These are phyloP conservation scores for Ophiocordyceps robertsii DNA, from an alignment of 2,329 filamentous ascomycete species.

Conservation along the genomic window DNA sequence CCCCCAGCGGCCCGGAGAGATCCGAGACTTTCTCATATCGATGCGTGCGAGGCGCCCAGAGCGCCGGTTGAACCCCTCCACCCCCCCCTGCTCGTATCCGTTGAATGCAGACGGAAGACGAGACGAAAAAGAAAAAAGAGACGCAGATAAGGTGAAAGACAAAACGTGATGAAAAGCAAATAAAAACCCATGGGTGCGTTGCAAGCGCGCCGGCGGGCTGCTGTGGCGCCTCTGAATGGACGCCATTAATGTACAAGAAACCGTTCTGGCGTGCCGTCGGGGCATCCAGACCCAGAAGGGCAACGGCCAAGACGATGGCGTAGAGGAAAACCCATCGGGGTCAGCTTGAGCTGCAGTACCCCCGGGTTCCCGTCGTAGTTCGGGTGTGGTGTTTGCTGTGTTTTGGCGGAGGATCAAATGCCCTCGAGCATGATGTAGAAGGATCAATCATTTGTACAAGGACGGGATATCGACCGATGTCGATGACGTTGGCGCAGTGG, in stretches of 20 bases:
- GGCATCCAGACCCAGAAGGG: neutral
- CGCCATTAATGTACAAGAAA: neutral
- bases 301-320: neutral
- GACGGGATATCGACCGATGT: too few relatives aligned
- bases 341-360: too few relatives aligned
- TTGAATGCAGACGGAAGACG: conserved; percentile 4
- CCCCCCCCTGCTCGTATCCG: neutral
- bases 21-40: neutral
- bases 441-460: too few relatives aligned
- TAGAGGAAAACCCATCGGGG: neutral
- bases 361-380: too few relatives aligned
- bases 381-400: too few relatives aligned
- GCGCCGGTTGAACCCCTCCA: neutral
- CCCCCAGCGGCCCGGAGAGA: neutral
- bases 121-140: neutral
- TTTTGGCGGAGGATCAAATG: too few relatives aligned
- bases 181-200: neutral
- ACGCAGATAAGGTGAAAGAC: neutral
- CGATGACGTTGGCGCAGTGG: neutral
- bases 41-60: neutral
- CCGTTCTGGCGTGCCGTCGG: neutral
- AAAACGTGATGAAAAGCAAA: neutral
- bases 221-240: neutral
- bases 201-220: neutral
- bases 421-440: too few relatives aligned